Conservation (phyloP, 306 rosid species). For the Medicago arabica region DNA sequence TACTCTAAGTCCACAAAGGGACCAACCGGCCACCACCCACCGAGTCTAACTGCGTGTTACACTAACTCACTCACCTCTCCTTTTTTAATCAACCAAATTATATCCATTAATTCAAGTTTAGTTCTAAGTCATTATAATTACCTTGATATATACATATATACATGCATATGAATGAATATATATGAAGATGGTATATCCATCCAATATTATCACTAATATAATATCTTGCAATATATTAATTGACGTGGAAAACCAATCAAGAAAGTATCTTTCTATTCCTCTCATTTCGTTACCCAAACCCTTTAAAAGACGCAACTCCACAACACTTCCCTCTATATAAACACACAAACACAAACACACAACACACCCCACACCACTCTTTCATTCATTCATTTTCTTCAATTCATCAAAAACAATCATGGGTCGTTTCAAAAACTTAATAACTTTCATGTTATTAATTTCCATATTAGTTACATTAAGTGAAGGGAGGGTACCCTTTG, state of each 20-base stretch:
- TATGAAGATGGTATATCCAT: background rate
- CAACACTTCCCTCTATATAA: slow-evolving; percentile 34
- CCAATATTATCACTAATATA: background rate
- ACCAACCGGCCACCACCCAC: slow-evolving; percentile 38
- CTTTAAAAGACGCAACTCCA: slow-evolving; percentile 44
- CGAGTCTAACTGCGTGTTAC: slow-evolving; percentile 55
- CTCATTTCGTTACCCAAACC: slow-evolving; percentile 38
- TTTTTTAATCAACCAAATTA: background rate
- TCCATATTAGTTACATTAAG: background rate
- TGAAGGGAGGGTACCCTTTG: slow-evolving; percentile 65
- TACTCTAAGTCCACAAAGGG: slow-evolving; percentile 12
- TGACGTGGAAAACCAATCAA: slow-evolving; percentile 78
- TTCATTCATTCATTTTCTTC: slow-evolving; percentile 3
- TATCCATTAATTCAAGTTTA: slow-evolving; percentile 13
- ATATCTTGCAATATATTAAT: slow-evolving; percentile 6
- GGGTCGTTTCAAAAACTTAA: slow-evolving; percentile 1
- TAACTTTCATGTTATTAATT: background rate
- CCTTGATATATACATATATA: background rate
- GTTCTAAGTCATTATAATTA: slow-evolving; percentile 29
- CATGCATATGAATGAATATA: background rate
- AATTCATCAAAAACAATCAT: background rate
- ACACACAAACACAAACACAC: background rate
- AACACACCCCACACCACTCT: background rate
- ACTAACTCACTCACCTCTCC: slow-evolving; percentile 42
- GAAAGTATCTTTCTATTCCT: slow-evolving; percentile 25